phyloP scores from a whole-genome alignment of 2,329 filamentous ascomycete genomes.

The Ophiostoma tasmaniense region DNA sequence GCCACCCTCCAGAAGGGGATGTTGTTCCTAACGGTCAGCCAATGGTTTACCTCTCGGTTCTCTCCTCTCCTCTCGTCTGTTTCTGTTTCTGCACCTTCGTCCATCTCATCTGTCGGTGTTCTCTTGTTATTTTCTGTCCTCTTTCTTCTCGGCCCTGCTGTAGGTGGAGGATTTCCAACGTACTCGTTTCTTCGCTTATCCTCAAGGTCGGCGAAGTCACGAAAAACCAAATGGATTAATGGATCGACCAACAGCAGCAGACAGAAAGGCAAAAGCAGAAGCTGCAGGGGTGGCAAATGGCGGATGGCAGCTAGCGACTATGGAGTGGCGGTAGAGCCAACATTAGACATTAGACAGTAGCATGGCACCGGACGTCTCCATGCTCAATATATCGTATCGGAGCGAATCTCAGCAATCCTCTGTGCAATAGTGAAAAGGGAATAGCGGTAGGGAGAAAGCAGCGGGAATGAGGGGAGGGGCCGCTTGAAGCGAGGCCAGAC shows the following conservation, averaged over 20 bases:
- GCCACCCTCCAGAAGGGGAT: neutral
- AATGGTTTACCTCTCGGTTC: neutral
- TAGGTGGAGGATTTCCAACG: neutral
- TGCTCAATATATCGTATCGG: neutral
- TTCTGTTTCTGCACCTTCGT: neutral
- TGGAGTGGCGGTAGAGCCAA: neutral
- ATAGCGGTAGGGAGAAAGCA: neutral
- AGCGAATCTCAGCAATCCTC: neutral
- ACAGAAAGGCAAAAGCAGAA: neutral
- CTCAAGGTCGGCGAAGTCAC: neutral
- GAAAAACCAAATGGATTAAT: neutral
- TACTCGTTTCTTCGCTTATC: neutral
- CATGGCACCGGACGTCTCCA: neutral
- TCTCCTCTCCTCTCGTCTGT: neutral
- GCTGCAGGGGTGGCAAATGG: neutral
- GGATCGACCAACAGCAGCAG: neutral
- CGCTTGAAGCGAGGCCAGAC: neutral
- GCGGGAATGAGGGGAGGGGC: neutral
- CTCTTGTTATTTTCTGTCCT: neutral
- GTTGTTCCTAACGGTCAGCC: slow-evolving; percentile 1
- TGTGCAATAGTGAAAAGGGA: neutral
- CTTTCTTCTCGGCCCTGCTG: neutral
- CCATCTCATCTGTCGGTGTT: neutral
- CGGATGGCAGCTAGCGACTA: neutral
- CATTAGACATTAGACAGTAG: neutral